These are phyloP conservation scores for Botryotinia calthae DNA, from an alignment of 2,329 filamentous ascomycete genomes.

Conservation along the genomic window DNA sequence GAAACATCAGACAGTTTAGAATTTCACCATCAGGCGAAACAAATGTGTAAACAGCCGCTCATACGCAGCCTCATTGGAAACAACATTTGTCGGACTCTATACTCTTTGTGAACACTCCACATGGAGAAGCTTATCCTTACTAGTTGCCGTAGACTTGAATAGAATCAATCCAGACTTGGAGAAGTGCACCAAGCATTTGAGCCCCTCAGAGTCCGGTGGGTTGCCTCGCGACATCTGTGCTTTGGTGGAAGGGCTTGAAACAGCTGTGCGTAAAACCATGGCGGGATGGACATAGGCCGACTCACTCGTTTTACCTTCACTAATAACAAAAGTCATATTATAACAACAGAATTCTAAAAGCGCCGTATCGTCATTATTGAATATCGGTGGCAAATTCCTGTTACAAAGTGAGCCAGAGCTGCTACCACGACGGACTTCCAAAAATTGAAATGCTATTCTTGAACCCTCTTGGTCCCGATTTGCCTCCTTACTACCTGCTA, in stretches of 20 bases:
- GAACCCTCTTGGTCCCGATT: neutral
- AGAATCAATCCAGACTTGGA: neutral
- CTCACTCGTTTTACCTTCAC: conserved; percentile 11
- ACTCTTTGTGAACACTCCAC: conserved; percentile 3
- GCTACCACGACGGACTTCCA: neutral
- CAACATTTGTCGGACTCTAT: conserved; percentile 16
- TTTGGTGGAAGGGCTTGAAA: conserved; percentile 13
- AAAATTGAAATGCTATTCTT: conserved; percentile 6
- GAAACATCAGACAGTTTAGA: conserved; percentile 2
- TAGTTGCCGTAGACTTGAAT: neutral
- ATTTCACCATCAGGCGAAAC: conserved; percentile 6
- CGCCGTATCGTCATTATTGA: neutral
- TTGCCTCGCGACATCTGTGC: neutral
- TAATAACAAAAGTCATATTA: neutral
- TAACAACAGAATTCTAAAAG: neutral
- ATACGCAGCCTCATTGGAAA: conserved; percentile 14
- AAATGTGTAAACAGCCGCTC: conserved; percentile 3
- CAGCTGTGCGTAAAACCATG: conserved; percentile 8
- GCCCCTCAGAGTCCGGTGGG: neutral
- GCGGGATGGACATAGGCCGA: neutral
- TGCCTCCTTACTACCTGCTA: conserved; percentile 7
- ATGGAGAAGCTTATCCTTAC: neutral
- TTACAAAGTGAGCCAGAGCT: conserved; percentile 8
- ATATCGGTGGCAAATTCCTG: conserved; percentile 9
- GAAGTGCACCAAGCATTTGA: neutral